These are phyloP conservation scores for Citrus maxima DNA, from an alignment of 345 rosid genomes.

Conservation along the genomic window DNA sequence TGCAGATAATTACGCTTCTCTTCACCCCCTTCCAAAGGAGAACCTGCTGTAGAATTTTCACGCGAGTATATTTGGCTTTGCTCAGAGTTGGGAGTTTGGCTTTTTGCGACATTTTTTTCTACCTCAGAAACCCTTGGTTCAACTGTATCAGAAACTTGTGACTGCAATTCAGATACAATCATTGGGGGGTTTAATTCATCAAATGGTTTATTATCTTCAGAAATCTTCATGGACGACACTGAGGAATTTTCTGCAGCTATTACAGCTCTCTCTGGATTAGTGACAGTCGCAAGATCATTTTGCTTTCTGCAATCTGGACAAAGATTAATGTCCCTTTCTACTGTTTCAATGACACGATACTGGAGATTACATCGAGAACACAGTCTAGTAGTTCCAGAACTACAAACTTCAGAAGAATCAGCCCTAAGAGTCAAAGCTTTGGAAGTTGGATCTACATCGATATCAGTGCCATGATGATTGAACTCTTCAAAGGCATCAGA, in stretches of 20 bases:
- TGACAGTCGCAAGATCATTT: conserved; percentile 27
- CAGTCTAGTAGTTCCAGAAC: conserved; percentile 36
- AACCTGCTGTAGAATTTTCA: conserved; percentile 32
- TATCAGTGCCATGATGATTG: conserved; percentile 30
- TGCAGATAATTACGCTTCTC: conserved; percentile 32
- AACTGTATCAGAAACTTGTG: conserved; percentile 24
- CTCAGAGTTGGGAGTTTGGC: conserved; percentile 20
- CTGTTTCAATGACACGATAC: conserved; percentile 40
- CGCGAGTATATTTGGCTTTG: conserved; percentile 29
- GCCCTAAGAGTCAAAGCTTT: conserved; percentile 32
- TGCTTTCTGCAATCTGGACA: conserved; percentile 71
- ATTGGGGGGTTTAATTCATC: conserved; percentile 29
- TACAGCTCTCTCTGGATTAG: conserved; percentile 26
- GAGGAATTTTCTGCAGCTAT: conserved; percentile 27
- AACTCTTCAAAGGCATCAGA: conserved; percentile 43
- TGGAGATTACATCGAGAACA: conserved; percentile 66
- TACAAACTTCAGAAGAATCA: conserved; percentile 40
- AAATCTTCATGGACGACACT: conserved; percentile 20
- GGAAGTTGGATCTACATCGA: conserved; percentile 43
- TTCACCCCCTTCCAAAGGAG: conserved; percentile 36
- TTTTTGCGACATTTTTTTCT: conserved; percentile 33
- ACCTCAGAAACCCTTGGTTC: conserved; percentile 31
- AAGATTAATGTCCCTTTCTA: conserved; percentile 42
- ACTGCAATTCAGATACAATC: conserved; percentile 23
- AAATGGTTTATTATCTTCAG: conserved; percentile 28